These are phyloP conservation scores for Phtheirospermum japonicum DNA, from an alignment of 257 asterid species.

Conservation along the genomic window DNA sequence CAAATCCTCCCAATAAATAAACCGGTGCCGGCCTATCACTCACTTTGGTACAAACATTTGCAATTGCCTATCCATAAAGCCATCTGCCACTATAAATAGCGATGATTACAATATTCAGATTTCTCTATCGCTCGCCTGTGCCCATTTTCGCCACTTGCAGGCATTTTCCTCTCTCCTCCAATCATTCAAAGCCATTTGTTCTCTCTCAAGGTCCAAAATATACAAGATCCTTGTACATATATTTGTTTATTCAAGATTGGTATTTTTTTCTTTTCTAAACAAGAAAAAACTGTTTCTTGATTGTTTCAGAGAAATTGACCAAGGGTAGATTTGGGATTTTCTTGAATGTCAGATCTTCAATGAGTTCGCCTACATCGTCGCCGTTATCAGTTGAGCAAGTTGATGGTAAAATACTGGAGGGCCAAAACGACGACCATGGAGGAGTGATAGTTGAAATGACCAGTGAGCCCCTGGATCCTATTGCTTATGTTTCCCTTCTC, in stretches of 20 bases:
- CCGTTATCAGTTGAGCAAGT: conserved; percentile 38
- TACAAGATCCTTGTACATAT: background rate
- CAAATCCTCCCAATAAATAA: no score
- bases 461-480: conserved; percentile 57
- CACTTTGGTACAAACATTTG: no score
- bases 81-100: conserved; percentile 1
- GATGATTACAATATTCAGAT: conserved; percentile 1
- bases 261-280: background rate
- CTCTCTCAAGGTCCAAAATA: conserved; percentile 14
- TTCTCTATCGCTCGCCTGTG: conserved; percentile 20
- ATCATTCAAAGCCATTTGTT: conserved; percentile 2
- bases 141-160: conserved; percentile 13
- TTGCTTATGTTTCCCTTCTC: conserved; percentile 54
- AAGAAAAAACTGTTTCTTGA: background rate
- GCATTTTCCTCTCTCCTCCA: conserved; percentile 16
- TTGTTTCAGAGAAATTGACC: conserved; percentile 40
- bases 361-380: conserved; percentile 43
- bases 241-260: background rate
- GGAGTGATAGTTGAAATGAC: conserved; percentile 86
- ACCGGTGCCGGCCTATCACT: no score
- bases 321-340: conserved; percentile 31
- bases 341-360: conserved; percentile 35
- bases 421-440: conserved; percentile 60
- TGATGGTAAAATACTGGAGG: conserved; percentile 53
- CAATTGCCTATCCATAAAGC: background rate